Percentiles rank a stretch among this genome's conserved stretches.
phyloP scores from a whole-genome alignment of 2,329 filamentous ascomycete genomes.

The Purpureocillium lavendulum region DNA sequence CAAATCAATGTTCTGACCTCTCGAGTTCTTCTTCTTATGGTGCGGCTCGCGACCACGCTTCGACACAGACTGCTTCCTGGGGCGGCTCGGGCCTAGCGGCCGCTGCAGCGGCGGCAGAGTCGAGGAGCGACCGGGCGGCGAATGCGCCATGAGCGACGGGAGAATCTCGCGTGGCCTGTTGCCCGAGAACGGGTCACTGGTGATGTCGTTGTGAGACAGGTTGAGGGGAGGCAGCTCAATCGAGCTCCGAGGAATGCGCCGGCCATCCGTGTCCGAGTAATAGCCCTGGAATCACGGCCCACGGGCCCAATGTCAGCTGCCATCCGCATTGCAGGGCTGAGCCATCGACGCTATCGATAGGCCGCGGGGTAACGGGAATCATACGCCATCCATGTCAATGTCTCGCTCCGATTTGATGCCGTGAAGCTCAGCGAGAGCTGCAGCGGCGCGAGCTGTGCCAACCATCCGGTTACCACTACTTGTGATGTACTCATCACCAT shows the following conservation, averaged over 20 bases:
- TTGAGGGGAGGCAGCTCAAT: conserved; percentile 69
- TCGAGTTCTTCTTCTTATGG: conserved; percentile 73
- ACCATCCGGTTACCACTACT: conserved; percentile 36
- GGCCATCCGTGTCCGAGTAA: conserved; percentile 62
- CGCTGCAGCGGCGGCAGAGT: conserved; percentile 79
- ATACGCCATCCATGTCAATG: conserved; percentile 70
- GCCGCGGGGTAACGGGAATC: conserved; percentile 20
- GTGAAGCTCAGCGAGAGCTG: conserved; percentile 75
- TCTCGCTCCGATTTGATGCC: conserved; percentile 68
- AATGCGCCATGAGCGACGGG: conserved; percentile 73
- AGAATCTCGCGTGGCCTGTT: conserved; percentile 64
- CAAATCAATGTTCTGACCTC: conserved; percentile 61
- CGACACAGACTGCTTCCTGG: conserved; percentile 79
- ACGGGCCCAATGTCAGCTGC: conserved; percentile 5
- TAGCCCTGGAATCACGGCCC: conserved; percentile 40
- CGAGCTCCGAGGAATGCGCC: conserved; percentile 54
- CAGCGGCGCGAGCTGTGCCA: conserved; percentile 64
- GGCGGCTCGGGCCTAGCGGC: conserved; percentile 59
- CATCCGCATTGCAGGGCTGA: not conserved
- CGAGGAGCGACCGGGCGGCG: conserved; percentile 78
- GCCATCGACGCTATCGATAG: conserved; percentile 16
- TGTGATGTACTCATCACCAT: conserved; percentile 56
- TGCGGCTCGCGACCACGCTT: conserved; percentile 68
- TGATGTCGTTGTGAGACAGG: conserved; percentile 47
- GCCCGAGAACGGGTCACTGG: conserved; percentile 63